phyloP scores from a whole-genome alignment of 805 yeast species.

The Kurtzmaniella fragi region DNA sequence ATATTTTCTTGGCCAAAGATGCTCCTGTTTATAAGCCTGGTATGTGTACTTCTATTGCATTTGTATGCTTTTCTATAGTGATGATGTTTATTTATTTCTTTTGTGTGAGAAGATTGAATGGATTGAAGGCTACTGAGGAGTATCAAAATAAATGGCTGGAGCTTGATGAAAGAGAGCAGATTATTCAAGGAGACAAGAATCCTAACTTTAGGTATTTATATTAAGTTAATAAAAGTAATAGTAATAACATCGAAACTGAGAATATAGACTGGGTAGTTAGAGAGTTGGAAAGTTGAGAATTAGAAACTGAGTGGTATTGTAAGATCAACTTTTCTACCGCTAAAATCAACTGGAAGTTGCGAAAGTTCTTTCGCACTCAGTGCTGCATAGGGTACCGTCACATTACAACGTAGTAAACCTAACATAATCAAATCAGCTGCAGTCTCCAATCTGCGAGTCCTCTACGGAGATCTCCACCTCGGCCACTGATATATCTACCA shows the following conservation, averaged over 20 bases:
- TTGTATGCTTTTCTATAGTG: slow-evolving; percentile 38
- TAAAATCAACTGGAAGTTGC: too few species aligned
- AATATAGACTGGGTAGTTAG: neutral
- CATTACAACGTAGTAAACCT: too few species aligned
- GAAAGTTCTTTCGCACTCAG: too few species aligned
- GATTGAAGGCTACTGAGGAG: slow-evolving; percentile 17
- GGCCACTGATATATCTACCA: too few species aligned
- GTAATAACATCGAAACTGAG: too few species aligned
- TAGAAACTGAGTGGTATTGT: too few species aligned
- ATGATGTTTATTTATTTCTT: slow-evolving; percentile 28
- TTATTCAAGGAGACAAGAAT: slow-evolving; percentile 32
- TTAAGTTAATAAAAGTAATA: slow-evolving; percentile 8
- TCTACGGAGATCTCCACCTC: too few species aligned
- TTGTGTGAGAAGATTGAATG: slow-evolving; percentile 17
- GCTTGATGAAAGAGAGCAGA: slow-evolving; percentile 23
- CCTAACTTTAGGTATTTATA: slow-evolving; percentile 33
- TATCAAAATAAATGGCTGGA: slow-evolving; percentile 23
- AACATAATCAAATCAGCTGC: too few species aligned
- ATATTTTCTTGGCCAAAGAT: slow-evolving; percentile 47
- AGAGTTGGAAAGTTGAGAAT: too few species aligned
- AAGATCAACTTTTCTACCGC: too few species aligned
- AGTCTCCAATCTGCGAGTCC: too few species aligned
- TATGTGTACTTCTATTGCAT: slow-evolving; percentile 45
- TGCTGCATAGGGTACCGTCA: too few species aligned
- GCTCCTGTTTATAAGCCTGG: slow-evolving; percentile 60